Evolutionary conservation across 176 grass and related monocot species (phyloP), one percentile per base, ranked within the genome.

Genomic region (Olyra latifolia): DNA sequence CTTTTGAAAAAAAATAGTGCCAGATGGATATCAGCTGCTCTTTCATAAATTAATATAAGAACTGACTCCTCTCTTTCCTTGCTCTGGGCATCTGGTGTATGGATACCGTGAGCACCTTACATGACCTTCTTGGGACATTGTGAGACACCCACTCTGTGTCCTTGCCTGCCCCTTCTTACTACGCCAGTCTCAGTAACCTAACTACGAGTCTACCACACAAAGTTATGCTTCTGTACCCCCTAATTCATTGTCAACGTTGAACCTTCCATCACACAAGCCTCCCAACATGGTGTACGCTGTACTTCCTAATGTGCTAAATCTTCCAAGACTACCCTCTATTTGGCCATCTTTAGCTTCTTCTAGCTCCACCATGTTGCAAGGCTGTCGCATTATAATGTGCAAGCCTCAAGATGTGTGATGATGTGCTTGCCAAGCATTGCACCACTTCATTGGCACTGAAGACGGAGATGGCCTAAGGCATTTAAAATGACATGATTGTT

Each of bases 261-360:
- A 35, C 66, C 24, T 62, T 30, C 35, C 2, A 6, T 72, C 20
- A 40, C 82, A 60, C 0, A 3, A 85, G 10, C 54, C 66, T 85
- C 69, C 69, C 40, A 48, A 48, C 40, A 75, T 72, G 12, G 47
- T 79, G 40, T n/a, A 27, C 15, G n/a, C 49, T 46, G 1, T 47
- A 27, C 3, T 15, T 8, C 32, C 19, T 85, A 56, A 22, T 78
- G 22, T 43, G 22, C n/a, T 43, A 39, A 29, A 17, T 62, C 32
- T 85, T 14, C 6, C 45, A 72, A 70, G 19, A 58, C 45, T 24
- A 72, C 15, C 67, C 46, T 72, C 75, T 78, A 68, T 15, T 23
- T 55, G 11, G 39, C n/a, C 50, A 81, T 6, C 17, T 35, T 59
- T 71, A 27, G 23, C 20, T 47, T 39, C 66, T 81, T 81, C 52